Conservation (phyloP, 202 grass and related monocot species). For the Schoenoplectus triqueter region DNA sequence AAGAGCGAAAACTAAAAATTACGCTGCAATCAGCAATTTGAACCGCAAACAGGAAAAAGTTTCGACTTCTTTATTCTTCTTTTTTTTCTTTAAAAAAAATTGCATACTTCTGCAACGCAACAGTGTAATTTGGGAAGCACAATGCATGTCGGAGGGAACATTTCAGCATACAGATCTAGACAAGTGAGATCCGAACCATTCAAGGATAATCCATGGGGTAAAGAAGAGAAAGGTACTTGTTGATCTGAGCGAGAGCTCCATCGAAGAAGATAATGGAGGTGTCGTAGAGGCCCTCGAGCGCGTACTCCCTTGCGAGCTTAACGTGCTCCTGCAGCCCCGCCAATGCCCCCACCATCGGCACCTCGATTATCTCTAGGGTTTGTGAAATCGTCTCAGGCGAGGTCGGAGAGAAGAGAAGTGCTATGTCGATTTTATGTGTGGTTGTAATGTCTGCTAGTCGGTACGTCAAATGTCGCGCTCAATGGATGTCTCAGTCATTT, state of each 20-base stretch:
- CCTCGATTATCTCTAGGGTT: conserved; percentile 36
- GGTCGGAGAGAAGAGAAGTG: neutral
- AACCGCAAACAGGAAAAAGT: neutral
- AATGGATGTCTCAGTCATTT: neutral
- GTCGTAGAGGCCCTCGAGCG: conserved; percentile 96
- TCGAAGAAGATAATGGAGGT: conserved; percentile 99
- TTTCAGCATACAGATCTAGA: neutral
- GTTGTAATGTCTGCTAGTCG: neutral
- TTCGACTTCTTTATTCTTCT: neutral
- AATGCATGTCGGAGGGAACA: neutral
- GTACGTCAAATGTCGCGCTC: conserved; percentile 35
- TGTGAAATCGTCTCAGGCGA: conserved; percentile 9
- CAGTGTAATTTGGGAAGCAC: neutral
- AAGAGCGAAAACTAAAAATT: neutral
- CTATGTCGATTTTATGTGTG: too few relatives aligned
- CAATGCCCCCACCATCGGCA: conserved; percentile 64
- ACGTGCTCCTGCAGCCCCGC: conserved; percentile 90
- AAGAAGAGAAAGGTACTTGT: conserved; percentile 61
- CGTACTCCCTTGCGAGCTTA: conserved; percentile 92
- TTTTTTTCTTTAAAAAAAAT: neutral
- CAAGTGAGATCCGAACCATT: neutral
- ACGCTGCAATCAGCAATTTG: neutral
- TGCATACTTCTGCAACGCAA: neutral
- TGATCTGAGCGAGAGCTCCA: conserved; percentile 98
- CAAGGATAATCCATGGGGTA: neutral